phyloP scores from a whole-genome alignment of 192 early-diverging fungal genomes.

The Coemansia sp. region DNA sequence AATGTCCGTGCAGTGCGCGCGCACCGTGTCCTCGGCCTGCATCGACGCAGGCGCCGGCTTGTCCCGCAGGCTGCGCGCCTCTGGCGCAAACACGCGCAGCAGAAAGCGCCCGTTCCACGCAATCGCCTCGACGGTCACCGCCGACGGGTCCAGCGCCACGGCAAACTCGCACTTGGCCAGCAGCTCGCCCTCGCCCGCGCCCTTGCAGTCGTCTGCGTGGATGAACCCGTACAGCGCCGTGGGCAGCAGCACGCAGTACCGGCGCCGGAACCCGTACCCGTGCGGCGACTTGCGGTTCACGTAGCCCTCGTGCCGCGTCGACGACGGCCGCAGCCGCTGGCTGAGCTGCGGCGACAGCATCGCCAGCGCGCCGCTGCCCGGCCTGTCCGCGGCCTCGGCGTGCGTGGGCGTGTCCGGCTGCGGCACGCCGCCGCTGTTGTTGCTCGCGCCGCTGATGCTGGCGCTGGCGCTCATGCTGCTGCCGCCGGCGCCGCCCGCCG shows the following conservation, averaged over 20 bases:
- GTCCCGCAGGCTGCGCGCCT: slow-evolving; percentile 35
- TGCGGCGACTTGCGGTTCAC: slow-evolving; percentile 45
- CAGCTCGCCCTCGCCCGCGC: slow-evolving; percentile 10
- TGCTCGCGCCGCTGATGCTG: slow-evolving; percentile 38
- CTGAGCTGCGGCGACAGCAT: slow-evolving; percentile 26
- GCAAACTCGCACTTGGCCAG: slow-evolving; percentile 42
- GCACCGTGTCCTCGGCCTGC: slow-evolving; percentile 20
- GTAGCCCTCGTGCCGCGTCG: slow-evolving; percentile 45
- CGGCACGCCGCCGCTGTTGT: slow-evolving; percentile 19
- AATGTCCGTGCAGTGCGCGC: slow-evolving; percentile 49
- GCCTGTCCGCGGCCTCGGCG: not conserved
- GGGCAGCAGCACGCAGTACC: slow-evolving; percentile 44
- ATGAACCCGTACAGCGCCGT: slow-evolving; percentile 39
- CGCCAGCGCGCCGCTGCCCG: slow-evolving; percentile 11
- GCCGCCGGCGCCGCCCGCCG: slow-evolving; percentile 11
- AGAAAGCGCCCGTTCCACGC: slow-evolving; percentile 51
- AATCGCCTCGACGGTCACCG: slow-evolving; percentile 45
- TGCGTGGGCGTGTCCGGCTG: slow-evolving; percentile 3
- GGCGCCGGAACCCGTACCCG: slow-evolving; percentile 53
- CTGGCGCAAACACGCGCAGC: slow-evolving; percentile 46
- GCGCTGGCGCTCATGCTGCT: slow-evolving; percentile 37
- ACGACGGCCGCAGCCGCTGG: slow-evolving; percentile 26
- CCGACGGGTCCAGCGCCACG: slow-evolving; percentile 33
- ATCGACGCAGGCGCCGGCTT: slow-evolving; percentile 36
- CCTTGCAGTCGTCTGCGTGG: slow-evolving; percentile 39